A percentile compares a stretch with the other conserved stretches of the same genome.
phyloP scores from a whole-genome alignment of 768 basidiomycete genomes.

The Kwoniella sp. region DNA sequence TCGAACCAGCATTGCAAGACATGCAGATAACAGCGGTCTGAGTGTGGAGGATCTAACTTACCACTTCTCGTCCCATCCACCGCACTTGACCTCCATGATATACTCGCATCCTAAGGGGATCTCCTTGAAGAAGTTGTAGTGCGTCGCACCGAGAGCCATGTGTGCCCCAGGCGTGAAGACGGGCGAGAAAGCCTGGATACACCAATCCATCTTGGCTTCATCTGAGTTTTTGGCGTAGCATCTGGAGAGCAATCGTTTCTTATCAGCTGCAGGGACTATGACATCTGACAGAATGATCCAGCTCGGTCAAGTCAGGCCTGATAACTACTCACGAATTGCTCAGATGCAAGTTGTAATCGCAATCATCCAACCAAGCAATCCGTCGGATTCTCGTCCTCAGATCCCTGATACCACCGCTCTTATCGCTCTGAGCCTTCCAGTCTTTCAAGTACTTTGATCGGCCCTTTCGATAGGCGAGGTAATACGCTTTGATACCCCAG shows the following conservation, averaged over 20 bases:
- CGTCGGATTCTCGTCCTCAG: slow-evolving; percentile 26
- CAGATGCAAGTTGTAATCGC: slow-evolving; percentile 50
- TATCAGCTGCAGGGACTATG: too few species aligned
- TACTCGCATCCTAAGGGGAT: slow-evolving; percentile 52
- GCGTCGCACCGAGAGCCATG: slow-evolving; percentile 46
- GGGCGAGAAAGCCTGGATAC: slow-evolving; percentile 37
- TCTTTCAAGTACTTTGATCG: slow-evolving; percentile 38
- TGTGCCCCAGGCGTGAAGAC: slow-evolving; percentile 38
- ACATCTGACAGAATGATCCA: too few species aligned
- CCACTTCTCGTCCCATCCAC: slow-evolving; percentile 57
- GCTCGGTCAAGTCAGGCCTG: too few species aligned
- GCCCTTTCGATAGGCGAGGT: slow-evolving; percentile 33
- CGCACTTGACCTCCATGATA: slow-evolving; percentile 50
- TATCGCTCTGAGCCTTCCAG: slow-evolving; percentile 25
- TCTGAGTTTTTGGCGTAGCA: slow-evolving; percentile 46
- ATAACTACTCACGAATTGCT: slow-evolving; percentile 51
- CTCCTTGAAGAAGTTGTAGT: slow-evolving; percentile 55
- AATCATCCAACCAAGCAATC: slow-evolving; percentile 45
- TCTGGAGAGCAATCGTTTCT: neutral
- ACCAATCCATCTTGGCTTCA: slow-evolving; percentile 41
- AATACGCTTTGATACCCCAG: slow-evolving; percentile 38
- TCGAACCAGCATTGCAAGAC: too few species aligned
- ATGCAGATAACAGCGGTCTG: too few species aligned
- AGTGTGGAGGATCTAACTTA: too few species aligned
- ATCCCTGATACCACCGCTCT: slow-evolving; percentile 31